These are phyloP conservation scores for Mimosa pudica DNA, from an alignment of 306 rosid species.

Conservation along the genomic window DNA sequence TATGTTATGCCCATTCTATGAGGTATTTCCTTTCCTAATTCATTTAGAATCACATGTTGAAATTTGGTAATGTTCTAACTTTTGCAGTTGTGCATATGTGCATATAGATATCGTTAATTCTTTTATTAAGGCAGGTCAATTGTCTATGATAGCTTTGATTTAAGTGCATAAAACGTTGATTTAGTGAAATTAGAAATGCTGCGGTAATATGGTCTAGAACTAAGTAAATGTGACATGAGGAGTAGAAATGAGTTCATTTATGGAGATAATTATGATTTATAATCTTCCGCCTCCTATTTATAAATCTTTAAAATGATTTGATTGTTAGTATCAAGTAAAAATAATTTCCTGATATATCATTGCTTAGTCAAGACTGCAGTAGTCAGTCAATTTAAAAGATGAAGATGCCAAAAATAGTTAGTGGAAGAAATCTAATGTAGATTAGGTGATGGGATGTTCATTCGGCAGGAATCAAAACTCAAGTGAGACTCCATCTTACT, in stretches of 20 bases:
- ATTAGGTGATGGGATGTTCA: not conserved
- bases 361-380: not conserved
- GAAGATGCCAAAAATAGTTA: not conserved
- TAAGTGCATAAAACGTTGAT: not conserved
- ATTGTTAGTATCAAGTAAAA: not conserved
- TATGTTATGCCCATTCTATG: not conserved
- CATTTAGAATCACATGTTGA: not conserved
- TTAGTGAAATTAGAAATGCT: not conserved
- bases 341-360: not conserved
- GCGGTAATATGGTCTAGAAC: not conserved
- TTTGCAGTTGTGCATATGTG: not conserved
- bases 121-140: not conserved
- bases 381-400: not conserved
- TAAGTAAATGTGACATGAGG: not conserved
- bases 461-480: not conserved
- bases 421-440: not conserved
- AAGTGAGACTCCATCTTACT: not conserved
- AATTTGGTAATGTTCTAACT: not conserved
- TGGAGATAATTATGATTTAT: not conserved
- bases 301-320: not conserved
- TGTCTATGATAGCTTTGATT: not conserved
- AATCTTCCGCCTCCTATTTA: not conserved
- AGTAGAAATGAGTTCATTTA: not conserved
- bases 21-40: not conserved
- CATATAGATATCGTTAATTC: not conserved